phyloP scores from a whole-genome alignment of 1,139 yeast species.

The Citeromyces hawaiiensis region DNA sequence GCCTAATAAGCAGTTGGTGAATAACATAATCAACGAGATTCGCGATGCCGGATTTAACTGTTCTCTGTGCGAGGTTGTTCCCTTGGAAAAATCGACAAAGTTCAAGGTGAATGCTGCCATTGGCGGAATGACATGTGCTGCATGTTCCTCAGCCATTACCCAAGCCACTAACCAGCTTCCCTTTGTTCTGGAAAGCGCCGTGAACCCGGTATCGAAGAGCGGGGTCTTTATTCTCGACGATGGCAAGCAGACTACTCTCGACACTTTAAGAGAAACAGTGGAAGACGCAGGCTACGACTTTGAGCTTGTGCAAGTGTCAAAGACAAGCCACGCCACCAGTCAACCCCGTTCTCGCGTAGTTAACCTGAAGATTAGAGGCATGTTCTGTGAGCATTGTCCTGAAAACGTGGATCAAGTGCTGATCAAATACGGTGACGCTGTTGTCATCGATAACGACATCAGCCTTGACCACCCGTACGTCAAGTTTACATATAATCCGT shows the following conservation, averaged over 20 bases:
- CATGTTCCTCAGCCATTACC: constrained; percentile 48
- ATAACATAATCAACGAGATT: constrained; percentile 29
- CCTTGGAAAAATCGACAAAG: constrained; percentile 33
- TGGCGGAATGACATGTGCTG: constrained; percentile 68
- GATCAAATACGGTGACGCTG: constrained; percentile 38
- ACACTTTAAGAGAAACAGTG: constrained; percentile 29
- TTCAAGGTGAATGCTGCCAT: constrained; percentile 45
- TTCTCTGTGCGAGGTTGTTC: constrained; percentile 43
- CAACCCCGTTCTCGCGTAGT: constrained; percentile 39
- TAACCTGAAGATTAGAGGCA: constrained; percentile 46
- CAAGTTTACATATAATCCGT: constrained; percentile 52
- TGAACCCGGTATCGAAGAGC: constrained; percentile 45
- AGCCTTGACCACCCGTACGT: constrained; percentile 42
- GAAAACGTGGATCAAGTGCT: constrained; percentile 35
- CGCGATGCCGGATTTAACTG: constrained; percentile 47
- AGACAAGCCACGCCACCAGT: constrained; percentile 30
- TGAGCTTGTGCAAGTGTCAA: constrained; percentile 24
- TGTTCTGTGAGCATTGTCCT: constrained; percentile 66
- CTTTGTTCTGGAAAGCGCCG: constrained; percentile 37
- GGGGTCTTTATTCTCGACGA: constrained; percentile 45
- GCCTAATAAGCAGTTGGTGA: constrained; percentile 39
- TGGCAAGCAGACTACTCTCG: constrained; percentile 16
- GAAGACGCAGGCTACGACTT: constrained; percentile 62
- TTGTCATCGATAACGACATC: constrained; percentile 41
- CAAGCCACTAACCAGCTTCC: constrained; percentile 35